These are phyloP conservation scores for Boletellus sp. DNA, from an alignment of 768 basidiomycete genomes.

Conservation along the genomic window DNA sequence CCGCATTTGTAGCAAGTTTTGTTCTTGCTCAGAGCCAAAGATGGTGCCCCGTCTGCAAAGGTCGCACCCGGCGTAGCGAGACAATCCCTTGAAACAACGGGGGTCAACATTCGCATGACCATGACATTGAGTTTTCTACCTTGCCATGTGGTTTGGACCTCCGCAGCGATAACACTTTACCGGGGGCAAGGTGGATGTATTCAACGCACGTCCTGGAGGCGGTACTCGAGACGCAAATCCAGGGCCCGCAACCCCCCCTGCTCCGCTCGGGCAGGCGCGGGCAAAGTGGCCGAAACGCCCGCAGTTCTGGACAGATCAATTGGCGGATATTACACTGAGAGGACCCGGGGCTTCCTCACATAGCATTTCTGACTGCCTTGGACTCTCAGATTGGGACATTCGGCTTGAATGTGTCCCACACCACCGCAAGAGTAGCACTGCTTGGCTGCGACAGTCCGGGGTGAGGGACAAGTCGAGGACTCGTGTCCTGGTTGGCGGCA, in stretches of 20 bases:
- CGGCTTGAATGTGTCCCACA: conserved; percentile 86
- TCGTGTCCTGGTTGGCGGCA: conserved; percentile 95
- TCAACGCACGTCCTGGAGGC: conserved; percentile 70
- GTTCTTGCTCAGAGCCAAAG: conserved; percentile 47
- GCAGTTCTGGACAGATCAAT: conserved; percentile 51
- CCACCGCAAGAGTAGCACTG: conserved; percentile 94
- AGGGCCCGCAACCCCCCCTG: conserved; percentile 34
- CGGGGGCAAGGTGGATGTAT: conserved; percentile 72
- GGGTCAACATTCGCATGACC: conserved; percentile 5
- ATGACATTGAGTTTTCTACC: conserved; percentile 37
- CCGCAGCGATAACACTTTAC: conserved; percentile 91
- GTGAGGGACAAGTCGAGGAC: conserved; percentile 81
- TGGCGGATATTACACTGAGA: conserved; percentile 1
- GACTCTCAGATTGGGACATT: conserved; percentile 76
- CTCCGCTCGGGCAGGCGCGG: conserved; percentile 61
- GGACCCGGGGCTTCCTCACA: conserved; percentile 43
- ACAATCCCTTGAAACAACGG: conserved; percentile 57
- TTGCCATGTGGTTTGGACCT: conserved; percentile 84
- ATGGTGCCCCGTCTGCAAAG: conserved; percentile 41
- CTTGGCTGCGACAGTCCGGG: conserved; percentile 77
- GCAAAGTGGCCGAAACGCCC: conserved; percentile 83
- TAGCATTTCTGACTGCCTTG: conserved; percentile 81
- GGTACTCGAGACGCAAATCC: conserved; percentile 65
- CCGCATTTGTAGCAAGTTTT: conserved; percentile 90
- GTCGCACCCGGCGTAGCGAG: conserved; percentile 66